Evolutionary conservation across 768 basidiomycete genomes (phyloP).

Genomic region (Boletus fagicola): DNA sequence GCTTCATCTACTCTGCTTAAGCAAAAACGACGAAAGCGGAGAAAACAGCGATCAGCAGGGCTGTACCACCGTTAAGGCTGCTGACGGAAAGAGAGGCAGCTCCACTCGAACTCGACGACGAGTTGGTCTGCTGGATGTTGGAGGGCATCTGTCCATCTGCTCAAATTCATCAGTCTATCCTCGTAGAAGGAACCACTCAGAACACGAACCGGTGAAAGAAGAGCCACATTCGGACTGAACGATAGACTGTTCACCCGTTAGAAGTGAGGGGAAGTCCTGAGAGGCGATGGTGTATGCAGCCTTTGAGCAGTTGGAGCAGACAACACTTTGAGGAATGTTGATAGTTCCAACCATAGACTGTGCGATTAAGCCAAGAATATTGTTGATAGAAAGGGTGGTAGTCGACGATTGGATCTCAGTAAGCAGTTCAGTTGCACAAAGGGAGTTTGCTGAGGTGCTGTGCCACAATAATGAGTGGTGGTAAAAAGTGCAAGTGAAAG

Average conservation of each 20-base stretch:
- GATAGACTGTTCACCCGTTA: conserved; percentile 26
- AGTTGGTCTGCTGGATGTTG: conserved; percentile 24
- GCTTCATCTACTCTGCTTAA: conserved; percentile 16
- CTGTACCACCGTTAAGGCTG: conserved; percentile 26
- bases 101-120: conserved; percentile 20
- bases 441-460: conserved; percentile 38
- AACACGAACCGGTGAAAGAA: conserved; percentile 48
- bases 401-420: conserved; percentile 45
- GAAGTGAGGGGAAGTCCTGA: conserved; percentile 36
- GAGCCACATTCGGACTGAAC: conserved; percentile 45
- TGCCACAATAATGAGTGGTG: not conserved
- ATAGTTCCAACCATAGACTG: conserved; percentile 5
- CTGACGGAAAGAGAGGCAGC: conserved; percentile 22
- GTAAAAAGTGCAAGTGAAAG: not conserved
- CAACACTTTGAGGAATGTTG: conserved; percentile 36
- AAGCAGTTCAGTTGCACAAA: conserved; percentile 61
- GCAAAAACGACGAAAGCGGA: conserved; percentile 37
- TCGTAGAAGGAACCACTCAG: not conserved
- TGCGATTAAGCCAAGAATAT: conserved; percentile 15
- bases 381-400: conserved; percentile 20
- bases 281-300: conserved; percentile 46
- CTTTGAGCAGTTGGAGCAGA: conserved; percentile 56
- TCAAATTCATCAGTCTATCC: conserved; percentile 2
- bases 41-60: conserved; percentile 33
- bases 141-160: conserved; percentile 34